Evolutionary conservation across 495 filamentous ascomycete species (phyloP).

Genomic region (Penicillium argentinense): DNA sequence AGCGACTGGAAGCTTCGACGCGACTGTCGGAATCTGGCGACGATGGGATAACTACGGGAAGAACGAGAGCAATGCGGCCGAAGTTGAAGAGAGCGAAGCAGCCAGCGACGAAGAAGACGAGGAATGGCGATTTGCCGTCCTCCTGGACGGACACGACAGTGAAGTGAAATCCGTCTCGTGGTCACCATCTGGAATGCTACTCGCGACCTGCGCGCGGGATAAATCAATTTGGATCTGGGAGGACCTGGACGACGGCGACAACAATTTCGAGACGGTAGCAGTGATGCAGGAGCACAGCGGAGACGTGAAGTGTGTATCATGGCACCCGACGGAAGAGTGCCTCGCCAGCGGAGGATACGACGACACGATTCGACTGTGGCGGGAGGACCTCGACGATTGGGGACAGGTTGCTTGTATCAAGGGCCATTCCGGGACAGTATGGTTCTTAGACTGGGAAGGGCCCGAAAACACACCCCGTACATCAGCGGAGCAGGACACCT

Average conservation of each 20-base stretch:
- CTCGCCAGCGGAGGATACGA: constrained; percentile 89
- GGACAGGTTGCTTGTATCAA: constrained; percentile 78
- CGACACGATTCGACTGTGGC: constrained; percentile 83
- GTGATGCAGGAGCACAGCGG: constrained; percentile 91
- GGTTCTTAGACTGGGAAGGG: constrained; percentile 80
- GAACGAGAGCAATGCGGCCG: constrained; percentile 13
- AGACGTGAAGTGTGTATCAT: constrained; percentile 90
- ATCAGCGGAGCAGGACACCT: too few species aligned
- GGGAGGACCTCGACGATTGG: constrained; percentile 93
- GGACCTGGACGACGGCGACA: constrained; percentile 76
- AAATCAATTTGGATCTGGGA: constrained; percentile 99
- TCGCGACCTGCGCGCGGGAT: constrained; percentile 88
- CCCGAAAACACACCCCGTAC: constrained; percentile 5
- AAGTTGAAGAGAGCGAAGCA: constrained; percentile 15
- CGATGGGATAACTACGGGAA: constrained; percentile 54
- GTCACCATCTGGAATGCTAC: constrained; percentile 72
- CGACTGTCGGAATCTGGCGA: constrained; percentile 85
- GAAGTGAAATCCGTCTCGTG: constrained; percentile 89
- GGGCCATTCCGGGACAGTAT: constrained; percentile 80
- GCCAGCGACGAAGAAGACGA: constrained; percentile 60
- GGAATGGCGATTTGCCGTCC: constrained; percentile 83
- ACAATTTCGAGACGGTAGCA: constrained; percentile 94
- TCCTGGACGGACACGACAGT: constrained; percentile 90
- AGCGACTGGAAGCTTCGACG: constrained; percentile 90
- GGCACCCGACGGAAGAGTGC: constrained; percentile 81